These are phyloP conservation scores for Cyclotella choctawhatcheeana DNA, from an alignment of 108 stramenopile species.

Conservation along the genomic window DNA sequence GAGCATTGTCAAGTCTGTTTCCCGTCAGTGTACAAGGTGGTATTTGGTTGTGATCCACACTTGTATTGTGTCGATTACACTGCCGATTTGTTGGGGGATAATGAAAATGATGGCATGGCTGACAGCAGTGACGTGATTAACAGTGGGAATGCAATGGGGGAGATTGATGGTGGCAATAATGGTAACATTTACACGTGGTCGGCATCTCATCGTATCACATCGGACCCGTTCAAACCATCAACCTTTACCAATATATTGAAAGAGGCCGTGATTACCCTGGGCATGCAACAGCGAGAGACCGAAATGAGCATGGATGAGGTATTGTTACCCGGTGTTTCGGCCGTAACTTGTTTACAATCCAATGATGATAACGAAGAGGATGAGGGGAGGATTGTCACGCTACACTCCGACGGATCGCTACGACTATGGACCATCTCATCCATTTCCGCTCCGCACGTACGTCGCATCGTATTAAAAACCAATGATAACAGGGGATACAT, in stretches of 20 bases:
- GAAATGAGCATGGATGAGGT: neutral
- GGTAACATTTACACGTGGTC: neutral
- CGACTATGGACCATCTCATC: slow-evolving; percentile 29
- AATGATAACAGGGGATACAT: neutral
- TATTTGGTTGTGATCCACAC: slow-evolving; percentile 37
- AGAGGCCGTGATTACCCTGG: neutral
- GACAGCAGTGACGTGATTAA: too few relatives aligned
- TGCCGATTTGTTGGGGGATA: neutral
- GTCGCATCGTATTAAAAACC: neutral
- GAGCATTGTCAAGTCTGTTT: slow-evolving; percentile 39
- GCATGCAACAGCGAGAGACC: neutral
- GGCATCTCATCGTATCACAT: neutral
- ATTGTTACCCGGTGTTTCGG: slow-evolving; percentile 10
- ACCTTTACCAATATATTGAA: neutral
- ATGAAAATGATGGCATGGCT: neutral
- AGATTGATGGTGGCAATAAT: neutral
- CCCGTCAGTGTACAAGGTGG: slow-evolving; percentile 31
- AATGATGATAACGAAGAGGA: neutral
- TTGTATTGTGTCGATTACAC: slow-evolving; percentile 48
- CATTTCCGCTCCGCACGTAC: neutral
- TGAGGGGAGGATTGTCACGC: slow-evolving; percentile 30
- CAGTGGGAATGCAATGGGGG: neutral
- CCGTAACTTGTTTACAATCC: slow-evolving; percentile 17
- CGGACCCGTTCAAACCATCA: neutral
- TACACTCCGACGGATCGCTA: slow-evolving; percentile 53